Base-by-base conservation (phyloP, 73 alveolate species). In the Tetrahymena elliotti region DNA sequence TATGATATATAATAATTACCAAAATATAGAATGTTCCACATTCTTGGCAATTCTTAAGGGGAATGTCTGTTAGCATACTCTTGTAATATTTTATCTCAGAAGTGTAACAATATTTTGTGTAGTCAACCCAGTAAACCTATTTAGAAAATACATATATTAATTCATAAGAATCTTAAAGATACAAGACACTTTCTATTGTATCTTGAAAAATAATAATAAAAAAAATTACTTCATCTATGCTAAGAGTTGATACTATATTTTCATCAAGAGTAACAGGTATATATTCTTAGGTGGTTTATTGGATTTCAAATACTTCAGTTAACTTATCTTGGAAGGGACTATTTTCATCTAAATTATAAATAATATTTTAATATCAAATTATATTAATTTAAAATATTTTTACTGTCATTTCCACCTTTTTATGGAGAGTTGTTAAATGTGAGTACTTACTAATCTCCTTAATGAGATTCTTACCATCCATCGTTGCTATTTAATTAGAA, bases 111-210 rank as follows among this genome's bases (percentile, higher is more conserved):
- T 84, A 84, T 34, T 38, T 36, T 94, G 93, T 88, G 27, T 41
- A 94, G 92, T 94, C 96, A 33, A 94, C 96, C 82, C 93, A 84
- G 22, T 84, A 52, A 22, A 94, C 96, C 47, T 94, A 94, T 88
- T 94, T 83, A 27, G 94, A 94, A 10, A 84, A 83, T 0, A n/a
- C n/a, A n/a, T n/a, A 12, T 12, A 13, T 8, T 47, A 47, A 47
- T 47, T 13, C 3, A 10, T 18, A 12, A 18, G 13, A 13, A 13
- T 27, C 31, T 47, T 47, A 18, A 0, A 47, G 52, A 38, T 5
- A 47, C 13, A 27, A 47, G 2, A 47, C 82, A 47, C 4, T 4
- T 13, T 13, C 20, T 53, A n/a, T 53, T 12, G 2, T n/a, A 6
- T 3, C 11, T 53, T 53, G 20, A 53, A n/a, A 53, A 53, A 6